Evolutionary conservation across 2,329 filamentous ascomycete species (phyloP).

Genomic region (Alternaria alternata): DNA sequence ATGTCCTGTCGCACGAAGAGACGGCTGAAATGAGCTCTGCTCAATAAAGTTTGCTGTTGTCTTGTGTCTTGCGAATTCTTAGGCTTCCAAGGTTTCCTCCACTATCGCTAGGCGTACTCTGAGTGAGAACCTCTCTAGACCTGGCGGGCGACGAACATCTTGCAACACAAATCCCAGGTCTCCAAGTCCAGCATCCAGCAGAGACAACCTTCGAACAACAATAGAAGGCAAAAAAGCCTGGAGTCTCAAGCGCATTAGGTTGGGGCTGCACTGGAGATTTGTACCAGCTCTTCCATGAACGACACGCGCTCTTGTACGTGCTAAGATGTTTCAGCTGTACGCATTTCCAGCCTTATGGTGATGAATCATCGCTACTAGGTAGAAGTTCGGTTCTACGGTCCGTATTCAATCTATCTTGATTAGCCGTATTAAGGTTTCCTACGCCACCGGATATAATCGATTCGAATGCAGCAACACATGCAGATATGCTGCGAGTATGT

Average conservation of each 20-base stretch:
- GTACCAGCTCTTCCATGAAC: neutral
- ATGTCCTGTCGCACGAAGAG: neutral
- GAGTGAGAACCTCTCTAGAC: neutral
- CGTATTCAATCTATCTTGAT: constrained; percentile 24
- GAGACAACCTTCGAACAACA: neutral
- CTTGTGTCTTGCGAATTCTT: neutral
- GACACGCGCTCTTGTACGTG: neutral
- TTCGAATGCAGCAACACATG: constrained; percentile 7
- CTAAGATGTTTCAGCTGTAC: constrained; percentile 7
- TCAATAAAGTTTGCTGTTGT: neutral
- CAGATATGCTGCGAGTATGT: constrained; percentile 1
- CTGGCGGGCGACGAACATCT: neutral
- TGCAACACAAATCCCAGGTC: neutral
- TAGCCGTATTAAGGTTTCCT: constrained; percentile 7
- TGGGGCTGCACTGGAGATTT: neutral
- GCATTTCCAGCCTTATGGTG: constrained; percentile 2
- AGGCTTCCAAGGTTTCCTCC: neutral
- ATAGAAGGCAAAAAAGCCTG: neutral
- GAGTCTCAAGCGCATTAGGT: neutral
- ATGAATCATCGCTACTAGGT: neutral
- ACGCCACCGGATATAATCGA: constrained; percentile 11
- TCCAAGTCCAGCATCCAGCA: neutral
- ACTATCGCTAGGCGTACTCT: neutral
- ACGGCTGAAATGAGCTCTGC: neutral
- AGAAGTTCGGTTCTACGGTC: constrained; percentile 20